phyloP scores from a whole-genome alignment of 192 early-diverging fungal genomes.

The Backusella tarrabulga region DNA sequence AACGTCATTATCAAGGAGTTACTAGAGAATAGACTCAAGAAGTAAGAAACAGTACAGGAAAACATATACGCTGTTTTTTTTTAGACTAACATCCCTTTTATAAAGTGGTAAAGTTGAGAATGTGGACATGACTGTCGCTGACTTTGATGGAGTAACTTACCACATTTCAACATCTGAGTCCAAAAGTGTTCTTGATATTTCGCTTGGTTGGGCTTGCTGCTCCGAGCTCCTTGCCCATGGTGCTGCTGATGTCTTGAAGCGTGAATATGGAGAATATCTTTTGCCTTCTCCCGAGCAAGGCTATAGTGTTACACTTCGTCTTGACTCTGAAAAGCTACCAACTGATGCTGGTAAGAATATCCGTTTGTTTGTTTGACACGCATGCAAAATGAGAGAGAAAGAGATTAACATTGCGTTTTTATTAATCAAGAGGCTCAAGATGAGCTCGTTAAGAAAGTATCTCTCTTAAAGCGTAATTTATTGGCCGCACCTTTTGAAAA shows the following conservation, averaged over 20 bases:
- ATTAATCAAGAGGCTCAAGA: slow-evolving; percentile 40
- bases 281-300: slow-evolving; percentile 56
- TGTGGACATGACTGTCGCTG: slow-evolving; percentile 81
- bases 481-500: slow-evolving; percentile 91
- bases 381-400: background rate
- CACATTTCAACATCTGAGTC: slow-evolving; percentile 65
- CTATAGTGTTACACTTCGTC: slow-evolving; percentile 79
- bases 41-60: slow-evolving; percentile 34
- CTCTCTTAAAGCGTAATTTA: slow-evolving; percentile 92
- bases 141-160: slow-evolving; percentile 97
- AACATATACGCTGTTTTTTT: background rate
- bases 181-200: slow-evolving; percentile 63
- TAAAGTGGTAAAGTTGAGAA: slow-evolving; percentile 64
- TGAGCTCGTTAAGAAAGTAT: slow-evolving; percentile 76
- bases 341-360: slow-evolving; percentile 61
- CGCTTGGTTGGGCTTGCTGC: slow-evolving; percentile 85
- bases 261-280: slow-evolving; percentile 79
- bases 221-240: slow-evolving; percentile 78
- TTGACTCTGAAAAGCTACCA: slow-evolving; percentile 79
- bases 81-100: background rate
- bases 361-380: background rate
- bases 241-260: slow-evolving; percentile 77
- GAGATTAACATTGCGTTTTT: background rate
- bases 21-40: slow-evolving; percentile 48
- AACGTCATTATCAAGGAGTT: slow-evolving; percentile 60